phyloP scores from a whole-genome alignment of 2,329 filamentous ascomycete species.

The Aspergillus neotritici region DNA sequence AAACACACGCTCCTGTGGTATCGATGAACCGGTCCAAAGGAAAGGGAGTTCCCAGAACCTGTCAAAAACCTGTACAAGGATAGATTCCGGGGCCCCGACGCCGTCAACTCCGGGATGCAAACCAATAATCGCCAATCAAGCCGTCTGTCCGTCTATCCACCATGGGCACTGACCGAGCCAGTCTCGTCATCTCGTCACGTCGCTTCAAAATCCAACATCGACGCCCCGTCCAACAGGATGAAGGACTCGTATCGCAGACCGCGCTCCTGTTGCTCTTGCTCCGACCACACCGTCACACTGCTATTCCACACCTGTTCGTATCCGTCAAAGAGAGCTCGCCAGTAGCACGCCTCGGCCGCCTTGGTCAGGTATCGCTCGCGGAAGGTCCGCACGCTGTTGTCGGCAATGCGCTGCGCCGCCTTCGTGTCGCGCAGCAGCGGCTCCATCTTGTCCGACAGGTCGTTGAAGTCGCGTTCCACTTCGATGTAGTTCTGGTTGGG shows the following conservation, averaged over 20 bases:
- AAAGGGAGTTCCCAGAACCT: too few species aligned
- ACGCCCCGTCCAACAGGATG: conserved; percentile 20
- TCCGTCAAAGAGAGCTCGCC: conserved; percentile 39
- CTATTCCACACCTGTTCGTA: conserved; percentile 21
- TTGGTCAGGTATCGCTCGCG: conserved; percentile 47
- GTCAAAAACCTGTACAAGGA: too few species aligned
- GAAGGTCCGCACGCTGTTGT: conserved; percentile 42
- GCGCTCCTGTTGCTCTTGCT: conserved; percentile 5
- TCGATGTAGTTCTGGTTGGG: conserved; percentile 44
- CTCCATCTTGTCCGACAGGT: conserved; percentile 40
- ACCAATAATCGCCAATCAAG: too few species aligned
- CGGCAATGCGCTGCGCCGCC: conserved; percentile 41
- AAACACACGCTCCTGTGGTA: too few species aligned
- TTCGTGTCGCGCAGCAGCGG: conserved; percentile 32
- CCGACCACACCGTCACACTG: conserved; percentile 7
- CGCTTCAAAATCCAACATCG: conserved; percentile 20
- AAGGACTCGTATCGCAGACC: conserved; percentile 29
- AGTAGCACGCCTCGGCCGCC: conserved; percentile 48
- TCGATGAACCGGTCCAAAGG: too few species aligned
- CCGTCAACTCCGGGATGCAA: too few species aligned
- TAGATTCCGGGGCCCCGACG: too few species aligned
- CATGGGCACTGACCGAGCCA: too few species aligned
- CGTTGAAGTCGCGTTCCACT: conserved; percentile 49
- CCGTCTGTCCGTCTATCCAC: too few species aligned
- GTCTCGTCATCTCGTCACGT: background rate